phyloP scores from a whole-genome alignment of 2,329 filamentous ascomycete species.

The Fusarium sp. region DNA sequence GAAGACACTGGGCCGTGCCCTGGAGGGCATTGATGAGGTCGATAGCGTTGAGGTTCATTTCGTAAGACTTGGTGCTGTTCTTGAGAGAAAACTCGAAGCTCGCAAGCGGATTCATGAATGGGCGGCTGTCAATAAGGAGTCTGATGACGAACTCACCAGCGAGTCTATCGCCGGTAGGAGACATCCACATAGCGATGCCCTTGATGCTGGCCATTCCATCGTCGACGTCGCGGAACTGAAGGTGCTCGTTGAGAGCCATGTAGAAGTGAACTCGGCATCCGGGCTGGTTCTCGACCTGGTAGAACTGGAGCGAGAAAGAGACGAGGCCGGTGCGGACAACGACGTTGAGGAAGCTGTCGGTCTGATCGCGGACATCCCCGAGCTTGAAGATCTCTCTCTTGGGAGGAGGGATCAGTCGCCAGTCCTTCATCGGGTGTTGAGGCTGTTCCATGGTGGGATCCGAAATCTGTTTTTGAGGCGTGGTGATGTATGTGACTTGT shows the following conservation, averaged over 20 bases:
- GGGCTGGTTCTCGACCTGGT: neutral
- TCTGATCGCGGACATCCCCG: neutral
- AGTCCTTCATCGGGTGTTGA: neutral
- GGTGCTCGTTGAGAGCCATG: neutral
- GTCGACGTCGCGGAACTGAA: neutral
- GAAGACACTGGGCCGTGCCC: neutral
- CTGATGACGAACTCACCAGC: slow-evolving; percentile 7
- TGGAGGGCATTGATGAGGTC: slow-evolving; percentile 16
- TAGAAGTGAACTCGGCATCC: neutral
- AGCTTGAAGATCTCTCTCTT: slow-evolving; percentile 6
- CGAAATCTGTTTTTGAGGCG: neutral
- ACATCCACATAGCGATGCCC: slow-evolving; percentile 24
- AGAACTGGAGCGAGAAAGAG: slow-evolving; percentile 5
- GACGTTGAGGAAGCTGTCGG: neutral
- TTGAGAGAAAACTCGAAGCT: slow-evolving; percentile 9
- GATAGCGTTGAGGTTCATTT: neutral
- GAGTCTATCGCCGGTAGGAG: neutral
- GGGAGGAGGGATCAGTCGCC: slow-evolving; percentile 1
- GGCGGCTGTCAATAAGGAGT: neutral
- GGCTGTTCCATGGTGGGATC: neutral
- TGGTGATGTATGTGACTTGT: neutral
- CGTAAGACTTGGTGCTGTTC: neutral
- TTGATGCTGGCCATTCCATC: neutral
- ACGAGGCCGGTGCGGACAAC: slow-evolving; percentile 1
- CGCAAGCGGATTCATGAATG: slow-evolving; percentile 3